These are phyloP conservation scores for Tetracladium maxilliforme DNA, from an alignment of 2,329 filamentous ascomycete species.

Conservation along the genomic window DNA sequence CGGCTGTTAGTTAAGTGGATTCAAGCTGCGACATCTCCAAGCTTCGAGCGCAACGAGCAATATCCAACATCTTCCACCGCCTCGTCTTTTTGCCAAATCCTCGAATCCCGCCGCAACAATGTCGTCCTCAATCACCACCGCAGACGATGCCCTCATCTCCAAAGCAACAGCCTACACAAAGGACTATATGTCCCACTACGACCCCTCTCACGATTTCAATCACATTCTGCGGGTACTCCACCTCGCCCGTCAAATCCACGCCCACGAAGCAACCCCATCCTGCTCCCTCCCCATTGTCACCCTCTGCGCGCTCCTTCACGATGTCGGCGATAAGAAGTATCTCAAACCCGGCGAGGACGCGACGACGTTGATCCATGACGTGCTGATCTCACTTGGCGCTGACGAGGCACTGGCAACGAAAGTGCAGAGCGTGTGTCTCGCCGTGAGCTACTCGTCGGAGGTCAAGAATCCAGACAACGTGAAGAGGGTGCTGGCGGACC, in stretches of 20 bases:
- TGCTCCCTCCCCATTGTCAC: slow-evolving; percentile 41
- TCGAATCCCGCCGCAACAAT: too few species aligned
- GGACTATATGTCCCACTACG: slow-evolving; percentile 62
- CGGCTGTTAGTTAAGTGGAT: too few species aligned
- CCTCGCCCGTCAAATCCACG: slow-evolving; percentile 51
- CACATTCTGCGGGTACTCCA: slow-evolving; percentile 70
- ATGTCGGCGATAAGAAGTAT: slow-evolving; percentile 56
- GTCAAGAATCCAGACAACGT: slow-evolving; percentile 47
- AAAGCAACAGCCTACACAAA: slow-evolving; percentile 48
- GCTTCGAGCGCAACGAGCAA: too few species aligned
- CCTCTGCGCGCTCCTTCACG: slow-evolving; percentile 67
- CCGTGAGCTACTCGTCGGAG: slow-evolving; percentile 70
- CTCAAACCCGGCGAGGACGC: slow-evolving; percentile 35
- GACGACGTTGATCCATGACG: slow-evolving; percentile 35
- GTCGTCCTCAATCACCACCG: too few species aligned
- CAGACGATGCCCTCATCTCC: too few species aligned
- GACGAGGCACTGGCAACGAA: slow-evolving; percentile 40
- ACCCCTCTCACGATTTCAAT: slow-evolving; percentile 76
- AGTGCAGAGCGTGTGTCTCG: slow-evolving; percentile 58
- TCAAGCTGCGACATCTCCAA: too few species aligned
- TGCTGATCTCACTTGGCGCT: slow-evolving; percentile 43
- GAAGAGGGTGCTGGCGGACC: slow-evolving; percentile 38
- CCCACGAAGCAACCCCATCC: slow-evolving; percentile 22
- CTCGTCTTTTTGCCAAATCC: too few species aligned
- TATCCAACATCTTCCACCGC: too few species aligned